phyloP scores from a whole-genome alignment of 2,329 filamentous ascomycete species.

The Onygenales sp. region DNA sequence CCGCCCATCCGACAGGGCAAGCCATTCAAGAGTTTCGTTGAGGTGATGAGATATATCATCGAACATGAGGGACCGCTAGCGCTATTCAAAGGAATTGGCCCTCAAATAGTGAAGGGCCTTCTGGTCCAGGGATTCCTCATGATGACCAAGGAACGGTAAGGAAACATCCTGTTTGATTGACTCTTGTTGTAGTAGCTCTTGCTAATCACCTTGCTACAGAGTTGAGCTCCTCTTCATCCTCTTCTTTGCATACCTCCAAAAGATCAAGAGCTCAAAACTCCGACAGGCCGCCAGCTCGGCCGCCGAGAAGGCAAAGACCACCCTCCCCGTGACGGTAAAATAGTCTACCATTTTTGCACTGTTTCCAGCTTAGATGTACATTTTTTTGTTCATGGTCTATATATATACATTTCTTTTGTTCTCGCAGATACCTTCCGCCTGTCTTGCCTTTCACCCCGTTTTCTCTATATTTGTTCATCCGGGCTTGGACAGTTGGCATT shows the following conservation, averaged over 20 bases:
- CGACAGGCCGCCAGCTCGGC: slow-evolving; percentile 57
- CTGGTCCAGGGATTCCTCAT: slow-evolving; percentile 92
- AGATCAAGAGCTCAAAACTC: slow-evolving; percentile 60
- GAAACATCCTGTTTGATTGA: slow-evolving; percentile 1
- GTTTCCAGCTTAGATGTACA: neutral
- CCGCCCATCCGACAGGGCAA: slow-evolving; percentile 76
- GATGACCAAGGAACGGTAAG: slow-evolving; percentile 96
- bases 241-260: slow-evolving; percentile 71
- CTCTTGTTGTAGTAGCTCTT: neutral
- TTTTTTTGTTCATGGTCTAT: neutral
- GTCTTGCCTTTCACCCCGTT: slow-evolving; percentile 1
- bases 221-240: slow-evolving; percentile 84
- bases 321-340: slow-evolving; percentile 39
- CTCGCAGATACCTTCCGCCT: too few species aligned
- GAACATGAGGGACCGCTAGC: slow-evolving; percentile 72
- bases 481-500: slow-evolving; percentile 11
- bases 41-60: slow-evolving; percentile 92
- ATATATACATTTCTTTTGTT: slow-evolving; percentile 9
- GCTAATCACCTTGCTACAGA: slow-evolving; percentile 33
- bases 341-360: slow-evolving; percentile 15
- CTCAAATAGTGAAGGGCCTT: slow-evolving; percentile 86
- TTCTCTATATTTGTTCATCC: slow-evolving; percentile 2
- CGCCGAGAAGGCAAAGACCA: slow-evolving; percentile 51
- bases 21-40: slow-evolving; percentile 84
- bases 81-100: slow-evolving; percentile 95